phyloP scores from a whole-genome alignment of 805 yeast genomes.

The Saturnispora kantuleensis region DNA sequence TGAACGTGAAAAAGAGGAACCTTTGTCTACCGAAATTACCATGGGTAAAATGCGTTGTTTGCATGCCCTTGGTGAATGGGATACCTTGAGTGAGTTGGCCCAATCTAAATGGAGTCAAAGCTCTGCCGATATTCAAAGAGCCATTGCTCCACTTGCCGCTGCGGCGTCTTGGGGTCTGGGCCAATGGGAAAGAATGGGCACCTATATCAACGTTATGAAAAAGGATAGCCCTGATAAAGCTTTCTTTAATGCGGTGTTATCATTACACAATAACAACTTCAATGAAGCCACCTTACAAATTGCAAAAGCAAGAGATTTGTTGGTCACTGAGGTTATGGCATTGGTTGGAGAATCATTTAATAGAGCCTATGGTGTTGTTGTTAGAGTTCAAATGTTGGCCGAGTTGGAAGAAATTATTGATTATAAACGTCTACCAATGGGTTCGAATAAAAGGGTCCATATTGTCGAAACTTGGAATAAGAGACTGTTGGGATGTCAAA shows the following conservation, averaged over 20 bases:
- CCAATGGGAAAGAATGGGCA: slow-evolving; percentile 94
- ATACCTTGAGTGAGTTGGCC: slow-evolving; percentile 75
- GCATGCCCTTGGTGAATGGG: slow-evolving; percentile 99
- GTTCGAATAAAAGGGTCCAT: slow-evolving; percentile 65
- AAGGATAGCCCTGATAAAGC: slow-evolving; percentile 90
- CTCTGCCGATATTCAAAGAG: slow-evolving; percentile 60
- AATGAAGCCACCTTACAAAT: slow-evolving; percentile 74
- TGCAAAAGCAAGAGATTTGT: slow-evolving; percentile 71
- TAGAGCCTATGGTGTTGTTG: slow-evolving; percentile 94
- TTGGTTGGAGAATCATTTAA: slow-evolving; percentile 91
- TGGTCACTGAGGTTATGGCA: slow-evolving; percentile 90
- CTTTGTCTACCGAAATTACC: slow-evolving; percentile 73
- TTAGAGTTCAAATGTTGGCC: slow-evolving; percentile 93
- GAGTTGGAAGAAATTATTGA: slow-evolving; percentile 91
- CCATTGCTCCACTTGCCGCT: slow-evolving; percentile 94
- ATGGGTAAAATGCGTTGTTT: slow-evolving; percentile 98
- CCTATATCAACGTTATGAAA: slow-evolving; percentile 83
- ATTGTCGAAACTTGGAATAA: slow-evolving; percentile 93
- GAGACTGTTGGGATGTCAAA: slow-evolving; percentile 84
- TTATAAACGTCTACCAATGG: slow-evolving; percentile 77
- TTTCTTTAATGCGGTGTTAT: slow-evolving; percentile 84
- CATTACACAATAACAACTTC: slow-evolving; percentile 78
- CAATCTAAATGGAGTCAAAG: slow-evolving; percentile 76
- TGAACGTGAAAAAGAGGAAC: slow-evolving; percentile 56
- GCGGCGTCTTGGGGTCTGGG: slow-evolving; percentile 99